phyloP scores from a whole-genome alignment of 129 eudicot genomes.

The Calendula officinalis region DNA sequence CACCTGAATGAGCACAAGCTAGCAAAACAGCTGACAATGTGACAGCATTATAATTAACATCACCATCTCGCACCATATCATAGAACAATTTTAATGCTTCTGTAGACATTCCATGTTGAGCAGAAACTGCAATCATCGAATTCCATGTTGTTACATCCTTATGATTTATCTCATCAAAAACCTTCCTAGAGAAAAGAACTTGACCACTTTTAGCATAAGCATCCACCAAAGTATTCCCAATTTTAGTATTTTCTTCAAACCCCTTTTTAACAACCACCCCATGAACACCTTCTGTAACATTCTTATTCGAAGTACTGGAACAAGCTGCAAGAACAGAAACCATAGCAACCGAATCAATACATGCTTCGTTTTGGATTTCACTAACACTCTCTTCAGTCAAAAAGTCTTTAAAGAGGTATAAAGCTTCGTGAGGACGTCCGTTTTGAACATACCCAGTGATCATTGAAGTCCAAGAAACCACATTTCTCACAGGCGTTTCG shows the following conservation, averaged over 20 bases:
- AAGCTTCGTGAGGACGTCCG: constrained; percentile 32
- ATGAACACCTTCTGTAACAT: constrained; percentile 34
- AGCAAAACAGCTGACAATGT: constrained; percentile 47
- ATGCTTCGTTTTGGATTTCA: constrained; percentile 11
- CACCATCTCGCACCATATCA: constrained; percentile 31
- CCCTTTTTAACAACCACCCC: constrained; percentile 37
- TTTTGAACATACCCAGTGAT: constrained; percentile 48
- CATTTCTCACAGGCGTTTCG: constrained; percentile 43
- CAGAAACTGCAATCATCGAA: constrained; percentile 52
- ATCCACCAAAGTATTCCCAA: constrained; percentile 49
- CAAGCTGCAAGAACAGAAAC: constrained; percentile 41
- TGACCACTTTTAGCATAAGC: constrained; percentile 56
- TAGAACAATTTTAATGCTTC: constrained; percentile 34
- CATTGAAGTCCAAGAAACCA: constrained; percentile 65
- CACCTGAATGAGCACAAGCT: constrained; percentile 56
- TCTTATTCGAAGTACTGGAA: constrained; percentile 34
- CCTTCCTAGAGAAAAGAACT: constrained; percentile 41
- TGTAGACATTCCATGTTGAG: constrained; percentile 45
- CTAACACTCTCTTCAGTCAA: constrained; percentile 19
- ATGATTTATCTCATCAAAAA: constrained; percentile 39
- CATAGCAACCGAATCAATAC: constrained; percentile 36
- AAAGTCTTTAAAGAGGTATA: constrained; percentile 35
- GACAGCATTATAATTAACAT: constrained; percentile 39
- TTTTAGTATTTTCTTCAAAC: constrained; percentile 35
- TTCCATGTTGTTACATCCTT: constrained; percentile 54